Conservation (phyloP, 2,329 filamentous ascomycete species). For the Rhytidhysteron rufulum region DNA sequence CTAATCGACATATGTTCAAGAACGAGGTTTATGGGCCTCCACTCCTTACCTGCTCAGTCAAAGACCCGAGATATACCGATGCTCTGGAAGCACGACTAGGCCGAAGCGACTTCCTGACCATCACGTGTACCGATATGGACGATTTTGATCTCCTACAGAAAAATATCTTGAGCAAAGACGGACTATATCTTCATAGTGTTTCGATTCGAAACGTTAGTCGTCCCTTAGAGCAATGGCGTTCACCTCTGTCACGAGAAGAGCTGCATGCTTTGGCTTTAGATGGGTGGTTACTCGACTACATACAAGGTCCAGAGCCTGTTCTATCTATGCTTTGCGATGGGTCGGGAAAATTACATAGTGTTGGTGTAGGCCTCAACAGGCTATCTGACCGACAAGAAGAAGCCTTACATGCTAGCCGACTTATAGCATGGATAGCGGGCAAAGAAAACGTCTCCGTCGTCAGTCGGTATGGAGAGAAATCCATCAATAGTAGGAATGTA, state of each 20-base stretch:
- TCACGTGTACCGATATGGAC: constrained; percentile 71
- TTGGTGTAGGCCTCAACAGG: constrained; percentile 61
- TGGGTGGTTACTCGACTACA: constrained; percentile 72
- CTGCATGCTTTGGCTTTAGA: constrained; percentile 64
- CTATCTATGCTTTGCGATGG: constrained; percentile 83
- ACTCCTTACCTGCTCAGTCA: constrained; percentile 74
- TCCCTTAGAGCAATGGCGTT: constrained; percentile 52
- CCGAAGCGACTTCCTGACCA: constrained; percentile 51
- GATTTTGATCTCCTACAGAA: constrained; percentile 73
- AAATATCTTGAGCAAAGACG: constrained; percentile 53
- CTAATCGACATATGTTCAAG: constrained; percentile 66
- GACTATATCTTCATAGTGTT: constrained; percentile 65
- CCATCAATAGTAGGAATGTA: constrained; percentile 63
- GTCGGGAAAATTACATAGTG: constrained; percentile 59
- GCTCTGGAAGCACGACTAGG: constrained; percentile 57
- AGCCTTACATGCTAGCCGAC: constrained; percentile 51
- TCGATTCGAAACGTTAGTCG: constrained; percentile 63
- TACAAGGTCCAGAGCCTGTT: constrained; percentile 78
- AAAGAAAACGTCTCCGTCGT: constrained; percentile 54
- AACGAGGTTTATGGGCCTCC: constrained; percentile 77
- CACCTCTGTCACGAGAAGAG: constrained; percentile 55
- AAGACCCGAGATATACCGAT: constrained; percentile 63
- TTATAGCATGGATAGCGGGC: constrained; percentile 70
- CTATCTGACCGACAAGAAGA: constrained; percentile 66
- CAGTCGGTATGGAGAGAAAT: constrained; percentile 74